phyloP scores from a whole-genome alignment of 2,329 filamentous ascomycete species.

The Aspergillus sp. region DNA sequence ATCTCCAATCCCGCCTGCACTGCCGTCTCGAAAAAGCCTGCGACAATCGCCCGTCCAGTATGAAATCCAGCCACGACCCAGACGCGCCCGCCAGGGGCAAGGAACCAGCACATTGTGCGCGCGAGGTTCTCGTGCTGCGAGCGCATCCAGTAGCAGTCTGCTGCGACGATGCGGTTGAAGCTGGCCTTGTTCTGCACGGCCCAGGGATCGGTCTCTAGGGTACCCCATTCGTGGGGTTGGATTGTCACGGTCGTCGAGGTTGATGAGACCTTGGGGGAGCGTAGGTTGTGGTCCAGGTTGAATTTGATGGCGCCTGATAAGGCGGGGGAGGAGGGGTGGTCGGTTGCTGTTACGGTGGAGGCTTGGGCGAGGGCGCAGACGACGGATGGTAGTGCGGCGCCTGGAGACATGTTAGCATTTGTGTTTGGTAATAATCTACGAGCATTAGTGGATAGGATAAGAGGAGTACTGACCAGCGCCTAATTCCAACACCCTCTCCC shows the following conservation, averaged over 20 bases:
- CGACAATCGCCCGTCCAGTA: conserved; percentile 58
- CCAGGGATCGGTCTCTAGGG: conserved; percentile 44
- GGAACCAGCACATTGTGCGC: conserved; percentile 58
- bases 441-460: too few relatives aligned
- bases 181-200: conserved; percentile 34
- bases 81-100: conserved; percentile 44
- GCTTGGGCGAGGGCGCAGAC: conserved; percentile 40
- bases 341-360: conserved; percentile 50
- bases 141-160: conserved; percentile 64
- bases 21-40: conserved; percentile 56
- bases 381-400: conserved; percentile 46
- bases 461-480: conserved; percentile 54
- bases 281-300: conserved; percentile 50
- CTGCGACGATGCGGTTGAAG: conserved; percentile 59
- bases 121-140: conserved; percentile 58
- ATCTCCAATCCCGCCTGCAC: conserved; percentile 49
- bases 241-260: conserved; percentile 32
- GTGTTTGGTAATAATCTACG: too few relatives aligned
- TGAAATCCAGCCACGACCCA: conserved; percentile 61
- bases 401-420: conserved; percentile 21
- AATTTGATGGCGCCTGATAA: conserved; percentile 45
- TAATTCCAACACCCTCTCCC: conserved; percentile 58
- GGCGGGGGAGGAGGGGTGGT: conserved; percentile 49
- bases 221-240: conserved; percentile 59
- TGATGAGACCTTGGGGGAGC: not conserved